Evolutionary conservation across 495 filamentous ascomycete species (phyloP).

Genomic region (Aspergillus affinis): DNA sequence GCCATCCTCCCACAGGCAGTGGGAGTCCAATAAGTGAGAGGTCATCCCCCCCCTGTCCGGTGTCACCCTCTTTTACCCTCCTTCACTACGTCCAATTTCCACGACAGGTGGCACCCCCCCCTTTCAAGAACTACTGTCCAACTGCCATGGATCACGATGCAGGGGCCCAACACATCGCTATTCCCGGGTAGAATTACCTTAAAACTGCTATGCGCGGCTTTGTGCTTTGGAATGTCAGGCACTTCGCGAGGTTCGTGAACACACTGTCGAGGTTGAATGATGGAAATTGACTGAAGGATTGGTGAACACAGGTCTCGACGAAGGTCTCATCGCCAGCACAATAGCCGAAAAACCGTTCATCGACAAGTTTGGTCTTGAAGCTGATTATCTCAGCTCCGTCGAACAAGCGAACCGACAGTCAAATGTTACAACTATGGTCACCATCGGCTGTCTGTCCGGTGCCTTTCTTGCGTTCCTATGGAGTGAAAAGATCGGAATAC

Average conservation of each 20-base stretch:
- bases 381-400: constrained; percentile 46
- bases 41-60: not conserved
- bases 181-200: constrained; percentile 4
- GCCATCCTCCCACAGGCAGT: no score
- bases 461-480: constrained; percentile 57
- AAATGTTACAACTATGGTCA: constrained; percentile 65
- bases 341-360: constrained; percentile 31
- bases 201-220: constrained; percentile 17
- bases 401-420: constrained; percentile 52
- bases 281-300: not conserved
- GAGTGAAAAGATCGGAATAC: constrained; percentile 58
- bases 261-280: not conserved
- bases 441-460: constrained; percentile 57
- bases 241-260: constrained; percentile 18
- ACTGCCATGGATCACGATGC: not conserved
- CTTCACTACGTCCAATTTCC: not conserved
- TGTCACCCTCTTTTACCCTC: not conserved
- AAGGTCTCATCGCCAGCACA: constrained; percentile 53
- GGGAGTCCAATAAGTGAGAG: not conserved
- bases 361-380: constrained; percentile 15
- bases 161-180: not conserved
- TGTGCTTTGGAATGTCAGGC: constrained; percentile 22
- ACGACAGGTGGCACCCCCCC: not conserved
- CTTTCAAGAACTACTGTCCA: not conserved
- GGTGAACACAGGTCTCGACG: constrained; percentile 48